A percentile compares a stretch with the other conserved stretches of the same genome.
These are phyloP conservation scores for Pinus tabuliformis DNA, from an alignment of 75 land plant genomes.

Conservation along the genomic window DNA sequence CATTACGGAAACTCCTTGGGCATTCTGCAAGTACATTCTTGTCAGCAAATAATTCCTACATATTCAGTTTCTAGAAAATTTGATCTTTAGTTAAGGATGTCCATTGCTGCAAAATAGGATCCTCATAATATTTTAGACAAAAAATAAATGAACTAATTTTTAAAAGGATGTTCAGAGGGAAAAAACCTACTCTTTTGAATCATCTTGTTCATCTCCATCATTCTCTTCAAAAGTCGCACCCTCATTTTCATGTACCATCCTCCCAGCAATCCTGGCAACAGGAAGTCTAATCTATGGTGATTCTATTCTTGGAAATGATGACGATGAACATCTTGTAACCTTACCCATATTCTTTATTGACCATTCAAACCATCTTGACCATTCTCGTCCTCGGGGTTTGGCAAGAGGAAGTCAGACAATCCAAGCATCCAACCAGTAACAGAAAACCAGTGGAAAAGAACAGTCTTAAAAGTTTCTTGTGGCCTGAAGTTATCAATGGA, in stretches of 20 bases:
- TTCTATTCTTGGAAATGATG: conserved; percentile 29
- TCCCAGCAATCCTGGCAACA: conserved; percentile 25
- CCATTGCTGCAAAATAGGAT: not conserved
- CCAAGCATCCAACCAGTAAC: conserved; percentile 93
- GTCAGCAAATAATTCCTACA: not conserved
- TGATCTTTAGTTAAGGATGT: not conserved
- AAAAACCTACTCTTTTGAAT: conserved; percentile 67
- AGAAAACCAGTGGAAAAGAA: conserved; percentile 86
- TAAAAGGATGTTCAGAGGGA: not conserved
- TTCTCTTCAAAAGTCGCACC: conserved; percentile 33
- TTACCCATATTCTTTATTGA: conserved; percentile 37
- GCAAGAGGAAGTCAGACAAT: conserved; percentile 78
- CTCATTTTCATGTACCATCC: conserved; percentile 7
- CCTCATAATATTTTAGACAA: not conserved
- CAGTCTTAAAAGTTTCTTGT: conserved; percentile 70
- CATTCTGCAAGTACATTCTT: too few species aligned
- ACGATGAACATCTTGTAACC: conserved; percentile 24
- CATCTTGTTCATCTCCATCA: conserved; percentile 63
- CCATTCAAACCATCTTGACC: conserved; percentile 51
- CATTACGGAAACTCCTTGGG: too few species aligned
- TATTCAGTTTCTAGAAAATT: not conserved
- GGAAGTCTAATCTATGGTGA: conserved; percentile 12
- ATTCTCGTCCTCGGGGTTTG: conserved; percentile 68
- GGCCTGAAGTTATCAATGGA: conserved; percentile 92
- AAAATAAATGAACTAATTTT: not conserved